Conservation (phyloP, 1,284 basidiomycete species). For the Chalciporus piperatoides region DNA sequence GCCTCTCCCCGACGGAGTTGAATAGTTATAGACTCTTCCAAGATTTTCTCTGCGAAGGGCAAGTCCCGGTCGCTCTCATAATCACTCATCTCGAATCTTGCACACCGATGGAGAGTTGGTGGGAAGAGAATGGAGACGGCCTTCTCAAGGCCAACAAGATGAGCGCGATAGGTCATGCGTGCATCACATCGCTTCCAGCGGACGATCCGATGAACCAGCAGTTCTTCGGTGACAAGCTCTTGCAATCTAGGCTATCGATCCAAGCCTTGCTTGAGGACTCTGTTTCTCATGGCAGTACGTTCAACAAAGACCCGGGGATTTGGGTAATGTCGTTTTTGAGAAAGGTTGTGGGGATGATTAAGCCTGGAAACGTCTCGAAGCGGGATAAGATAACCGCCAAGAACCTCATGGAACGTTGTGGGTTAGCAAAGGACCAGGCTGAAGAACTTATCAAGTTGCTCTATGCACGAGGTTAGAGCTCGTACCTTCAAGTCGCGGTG, state of each 20-base stretch:
- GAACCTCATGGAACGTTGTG: constrained; percentile 19
- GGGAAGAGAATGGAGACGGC: constrained; percentile 17
- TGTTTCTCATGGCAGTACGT: constrained; percentile 18
- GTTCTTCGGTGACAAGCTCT: constrained; percentile 9
- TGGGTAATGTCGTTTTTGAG: constrained; percentile 30
- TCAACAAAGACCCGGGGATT: constrained; percentile 13
- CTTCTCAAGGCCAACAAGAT: constrained; percentile 13
- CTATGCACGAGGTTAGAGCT: constrained; percentile 8
- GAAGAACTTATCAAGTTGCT: constrained; percentile 17
- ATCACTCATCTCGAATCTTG: constrained; percentile 38
- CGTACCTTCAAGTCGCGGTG: neutral
- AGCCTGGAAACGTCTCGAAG: constrained; percentile 9
- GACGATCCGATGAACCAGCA: constrained; percentile 3
- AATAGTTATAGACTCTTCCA: constrained; percentile 35
- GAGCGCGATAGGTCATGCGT: constrained; percentile 25
- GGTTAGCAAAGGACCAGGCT: constrained; percentile 19
- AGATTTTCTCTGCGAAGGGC: constrained; percentile 33
- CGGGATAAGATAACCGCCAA: constrained; percentile 12
- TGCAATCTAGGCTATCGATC: constrained; percentile 15
- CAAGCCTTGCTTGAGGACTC: constrained; percentile 24
- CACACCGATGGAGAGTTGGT: constrained; percentile 28
- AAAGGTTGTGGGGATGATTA: constrained; percentile 19
- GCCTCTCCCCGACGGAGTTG: constrained; percentile 28
- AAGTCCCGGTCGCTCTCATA: constrained; percentile 39
- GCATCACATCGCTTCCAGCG: constrained; percentile 22